These are phyloP conservation scores for Pseudogymnoascus sp. DNA, from an alignment of 2,329 filamentous ascomycete genomes.

Conservation along the genomic window DNA sequence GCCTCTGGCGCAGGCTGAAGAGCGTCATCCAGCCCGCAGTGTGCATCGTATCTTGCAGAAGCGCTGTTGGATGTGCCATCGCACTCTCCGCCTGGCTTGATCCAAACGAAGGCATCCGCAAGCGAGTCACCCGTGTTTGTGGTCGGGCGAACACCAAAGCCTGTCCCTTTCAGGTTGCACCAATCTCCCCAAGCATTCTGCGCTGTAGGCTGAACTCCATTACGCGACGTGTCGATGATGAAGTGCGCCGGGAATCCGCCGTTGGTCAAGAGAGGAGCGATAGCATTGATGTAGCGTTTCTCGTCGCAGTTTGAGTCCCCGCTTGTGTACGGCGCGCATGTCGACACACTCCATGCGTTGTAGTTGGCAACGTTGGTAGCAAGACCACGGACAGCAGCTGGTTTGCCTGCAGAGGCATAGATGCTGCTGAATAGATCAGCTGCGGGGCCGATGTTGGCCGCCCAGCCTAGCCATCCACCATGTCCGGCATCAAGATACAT, in stretches of 20 bases:
- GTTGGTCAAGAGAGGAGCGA: slow-evolving; percentile 39
- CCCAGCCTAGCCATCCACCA: slow-evolving; percentile 57
- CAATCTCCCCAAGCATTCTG: slow-evolving; percentile 55
- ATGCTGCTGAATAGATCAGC: slow-evolving; percentile 39
- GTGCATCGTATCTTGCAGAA: slow-evolving; percentile 40
- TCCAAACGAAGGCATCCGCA: slow-evolving; percentile 60
- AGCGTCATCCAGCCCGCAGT: slow-evolving; percentile 43
- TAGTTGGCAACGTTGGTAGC: slow-evolving; percentile 53
- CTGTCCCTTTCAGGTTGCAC: slow-evolving; percentile 57
- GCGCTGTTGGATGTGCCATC: slow-evolving; percentile 33
- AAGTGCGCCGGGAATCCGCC: slow-evolving; percentile 46
- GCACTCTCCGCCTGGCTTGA: slow-evolving; percentile 55
- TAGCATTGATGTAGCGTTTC: slow-evolving; percentile 41
- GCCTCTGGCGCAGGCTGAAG: slow-evolving; percentile 61
- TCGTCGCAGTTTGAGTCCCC: slow-evolving; percentile 46
- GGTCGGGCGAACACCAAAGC: slow-evolving; percentile 56
- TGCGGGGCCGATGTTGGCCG: slow-evolving; percentile 46
- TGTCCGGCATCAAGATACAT: slow-evolving; percentile 59
- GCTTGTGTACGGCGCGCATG: slow-evolving; percentile 33
- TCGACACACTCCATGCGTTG: slow-evolving; percentile 42
- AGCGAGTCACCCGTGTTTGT: slow-evolving; percentile 51
- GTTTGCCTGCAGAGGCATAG: slow-evolving; percentile 38
- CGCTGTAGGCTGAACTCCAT: slow-evolving; percentile 50
- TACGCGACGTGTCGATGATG: slow-evolving; percentile 51
- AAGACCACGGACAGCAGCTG: slow-evolving; percentile 41